Evolutionary conservation across 805 yeast genomes (phyloP).

Genomic region (Lachancea sp.): DNA sequence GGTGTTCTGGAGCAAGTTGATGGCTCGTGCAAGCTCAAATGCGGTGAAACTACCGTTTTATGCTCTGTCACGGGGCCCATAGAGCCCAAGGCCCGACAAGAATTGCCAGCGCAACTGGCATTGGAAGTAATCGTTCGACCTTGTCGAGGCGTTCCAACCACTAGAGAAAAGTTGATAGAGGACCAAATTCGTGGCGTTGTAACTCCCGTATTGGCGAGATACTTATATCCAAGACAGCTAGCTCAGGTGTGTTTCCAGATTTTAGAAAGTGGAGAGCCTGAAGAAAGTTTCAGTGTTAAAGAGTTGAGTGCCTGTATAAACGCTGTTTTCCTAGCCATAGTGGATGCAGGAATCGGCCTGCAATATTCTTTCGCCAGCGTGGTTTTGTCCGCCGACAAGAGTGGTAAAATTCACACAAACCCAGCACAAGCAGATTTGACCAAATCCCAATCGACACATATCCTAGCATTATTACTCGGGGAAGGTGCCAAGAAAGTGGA

Average conservation of each 20-base stretch:
- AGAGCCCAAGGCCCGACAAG: constrained; percentile 78
- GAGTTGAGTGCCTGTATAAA: constrained; percentile 69
- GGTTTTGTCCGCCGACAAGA: constrained; percentile 36
- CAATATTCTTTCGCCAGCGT: constrained; percentile 55
- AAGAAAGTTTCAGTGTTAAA: constrained; percentile 32
- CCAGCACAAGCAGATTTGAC: constrained; percentile 44
- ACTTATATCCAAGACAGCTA: constrained; percentile 71
- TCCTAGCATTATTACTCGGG: constrained; percentile 50
- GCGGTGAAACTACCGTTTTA: constrained; percentile 51
- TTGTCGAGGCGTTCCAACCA: constrained; percentile 61
- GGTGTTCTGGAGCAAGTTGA: constrained; percentile 54
- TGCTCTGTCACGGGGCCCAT: constrained; percentile 88
- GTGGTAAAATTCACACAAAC: constrained; percentile 31
- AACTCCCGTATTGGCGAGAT: constrained; percentile 51
- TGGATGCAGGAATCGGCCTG: constrained; percentile 75
- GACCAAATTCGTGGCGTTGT: constrained; percentile 60
- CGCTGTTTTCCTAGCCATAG: constrained; percentile 62
- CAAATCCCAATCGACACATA: constrained; percentile 52
- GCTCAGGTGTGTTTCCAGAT: constrained; percentile 65
- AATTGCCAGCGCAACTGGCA: constrained; percentile 69
- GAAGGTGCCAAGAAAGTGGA: constrained; percentile 41
- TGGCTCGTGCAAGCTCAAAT: constrained; percentile 63
- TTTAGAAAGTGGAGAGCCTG: constrained; percentile 39
- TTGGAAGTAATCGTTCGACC: constrained; percentile 78
- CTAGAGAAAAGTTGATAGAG: constrained; percentile 72